Evolutionary conservation across 116 monocot genomes (phyloP).

Genomic region (Papilionanthe hybrid): DNA sequence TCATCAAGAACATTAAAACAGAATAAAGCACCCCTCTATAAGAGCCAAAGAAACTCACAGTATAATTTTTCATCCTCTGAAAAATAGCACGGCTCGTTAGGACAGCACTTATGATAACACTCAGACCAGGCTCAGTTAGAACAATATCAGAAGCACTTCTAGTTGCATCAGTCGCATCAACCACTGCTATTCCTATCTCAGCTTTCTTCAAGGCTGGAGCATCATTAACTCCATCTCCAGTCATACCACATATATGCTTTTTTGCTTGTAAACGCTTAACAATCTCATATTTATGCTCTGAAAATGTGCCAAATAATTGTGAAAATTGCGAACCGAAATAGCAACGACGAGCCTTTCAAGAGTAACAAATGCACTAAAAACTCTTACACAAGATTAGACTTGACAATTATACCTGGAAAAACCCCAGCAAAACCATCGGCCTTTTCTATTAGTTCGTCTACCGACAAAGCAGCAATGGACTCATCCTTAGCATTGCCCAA

Average conservation of each 20-base stretch:
- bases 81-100: conserved; percentile 82
- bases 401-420: conserved; percentile 39
- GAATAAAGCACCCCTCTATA: neutral
- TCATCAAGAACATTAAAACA: neutral
- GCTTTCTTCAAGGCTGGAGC: conserved; percentile 84
- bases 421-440: conserved; percentile 80
- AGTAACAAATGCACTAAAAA: neutral
- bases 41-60: conserved; percentile 31
- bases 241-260: conserved; percentile 89
- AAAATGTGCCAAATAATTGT: neutral
- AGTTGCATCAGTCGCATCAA: conserved; percentile 79
- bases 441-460: conserved; percentile 69
- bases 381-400: neutral
- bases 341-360: too few species aligned
- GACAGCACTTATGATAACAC: conserved; percentile 84
- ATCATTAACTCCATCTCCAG: conserved; percentile 85
- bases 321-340: neutral
- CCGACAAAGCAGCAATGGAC: conserved; percentile 55
- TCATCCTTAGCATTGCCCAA: conserved; percentile 62
- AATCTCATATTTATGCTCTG: conserved; percentile 66
- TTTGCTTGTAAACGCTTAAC: conserved; percentile 81
- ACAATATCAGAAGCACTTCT: conserved; percentile 87
- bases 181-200: conserved; percentile 82
- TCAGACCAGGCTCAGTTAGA: conserved; percentile 73
- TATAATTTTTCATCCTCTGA: conserved; percentile 85